phyloP scores from a whole-genome alignment of 805 yeast genomes.

The Wickerhamiella sorbophila region DNA sequence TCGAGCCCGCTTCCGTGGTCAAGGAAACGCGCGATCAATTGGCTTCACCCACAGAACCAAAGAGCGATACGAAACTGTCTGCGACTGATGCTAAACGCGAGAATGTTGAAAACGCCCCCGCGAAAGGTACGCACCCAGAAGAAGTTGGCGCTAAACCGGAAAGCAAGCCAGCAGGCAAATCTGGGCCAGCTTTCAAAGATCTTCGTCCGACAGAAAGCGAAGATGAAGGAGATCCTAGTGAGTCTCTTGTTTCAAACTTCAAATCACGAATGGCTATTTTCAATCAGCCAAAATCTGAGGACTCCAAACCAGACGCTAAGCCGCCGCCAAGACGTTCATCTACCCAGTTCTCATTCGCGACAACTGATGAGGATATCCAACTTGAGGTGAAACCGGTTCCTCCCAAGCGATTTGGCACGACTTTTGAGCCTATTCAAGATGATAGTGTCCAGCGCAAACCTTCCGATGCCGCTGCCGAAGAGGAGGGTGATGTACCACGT shows the following conservation, averaged over 20 bases:
- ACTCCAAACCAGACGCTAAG: constrained; percentile 14
- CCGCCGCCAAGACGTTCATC: not conserved
- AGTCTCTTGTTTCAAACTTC: constrained; percentile 23
- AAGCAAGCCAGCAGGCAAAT: not conserved
- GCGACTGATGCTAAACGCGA: constrained; percentile 2
- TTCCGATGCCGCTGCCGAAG: constrained; percentile 7
- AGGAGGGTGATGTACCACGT: constrained; percentile 50
- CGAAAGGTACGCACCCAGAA: not conserved
- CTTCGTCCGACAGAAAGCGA: not conserved
- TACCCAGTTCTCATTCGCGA: not conserved
- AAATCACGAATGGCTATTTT: constrained; percentile 38
- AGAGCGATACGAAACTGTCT: constrained; percentile 2
- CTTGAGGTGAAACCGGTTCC: constrained; percentile 2
- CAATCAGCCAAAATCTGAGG: constrained; percentile 27
- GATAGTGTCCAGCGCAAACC: constrained; percentile 8
- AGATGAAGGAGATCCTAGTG: constrained; percentile 3
- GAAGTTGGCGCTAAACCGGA: not conserved
- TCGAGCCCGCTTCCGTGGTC: not conserved
- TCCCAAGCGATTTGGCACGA: constrained; percentile 3
- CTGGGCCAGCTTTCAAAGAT: not conserved
- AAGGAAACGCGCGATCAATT: constrained; percentile 1
- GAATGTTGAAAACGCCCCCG: not conserved
- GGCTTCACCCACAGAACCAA: constrained; percentile 3
- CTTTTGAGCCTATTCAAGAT: constrained; percentile 9
- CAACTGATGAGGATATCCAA: not conserved